Base-by-base conservation (phyloP, 2,329 filamentous ascomycete genomes). In the Rachicladosporium sp. region DNA sequence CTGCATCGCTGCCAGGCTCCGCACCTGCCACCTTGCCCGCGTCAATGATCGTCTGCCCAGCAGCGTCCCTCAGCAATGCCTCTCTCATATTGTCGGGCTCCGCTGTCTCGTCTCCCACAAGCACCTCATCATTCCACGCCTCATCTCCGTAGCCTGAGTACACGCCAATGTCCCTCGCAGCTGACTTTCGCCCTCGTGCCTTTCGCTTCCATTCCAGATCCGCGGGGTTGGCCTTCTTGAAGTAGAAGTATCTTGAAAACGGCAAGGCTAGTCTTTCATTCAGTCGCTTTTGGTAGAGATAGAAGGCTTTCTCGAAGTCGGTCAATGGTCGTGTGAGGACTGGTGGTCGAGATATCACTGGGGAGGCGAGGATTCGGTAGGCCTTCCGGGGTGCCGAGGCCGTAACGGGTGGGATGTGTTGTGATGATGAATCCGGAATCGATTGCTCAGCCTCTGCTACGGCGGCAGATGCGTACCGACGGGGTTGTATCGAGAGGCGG, bases 261-360 rank as follows among this genome's bases (percentile, higher is more conserved):
- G 88, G 84, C 4, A 91, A 73, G 12, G 80, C 78, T 38, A 94
- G 73, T 33, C 91, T 83, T 70, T 98, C 91, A 63, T 96, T 94
- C 44, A 98, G 73, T 10, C 91, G 86, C 54, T 89, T 89, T 67
- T 98, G 91, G 68, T 98, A 98, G 60, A 98, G 87, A 70, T 82
- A 94, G 66, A 82, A 96, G 47, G 89, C 73, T 57, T 86, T 82
- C 64, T 98, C 91, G 64, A 98, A 96, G 9, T 84, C 72, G 29
- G 82, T 83, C 39, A 89, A 78, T 45, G 81, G 71, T 50, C 83
- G 81, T 19, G 91, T 96, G 54, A 98, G 71, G 43, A 93, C 69
- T 5, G 91, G 91, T 35, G 91, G 77, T 21, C 91, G 85, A 34
- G 87, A 91, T 47, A 98, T 77, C 50, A 96, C 76, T 43, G 95